Evolutionary conservation across 768 basidiomycete species (phyloP), one percentile per base, ranked within the genome.

Genomic region (Trametes punicea): DNA sequence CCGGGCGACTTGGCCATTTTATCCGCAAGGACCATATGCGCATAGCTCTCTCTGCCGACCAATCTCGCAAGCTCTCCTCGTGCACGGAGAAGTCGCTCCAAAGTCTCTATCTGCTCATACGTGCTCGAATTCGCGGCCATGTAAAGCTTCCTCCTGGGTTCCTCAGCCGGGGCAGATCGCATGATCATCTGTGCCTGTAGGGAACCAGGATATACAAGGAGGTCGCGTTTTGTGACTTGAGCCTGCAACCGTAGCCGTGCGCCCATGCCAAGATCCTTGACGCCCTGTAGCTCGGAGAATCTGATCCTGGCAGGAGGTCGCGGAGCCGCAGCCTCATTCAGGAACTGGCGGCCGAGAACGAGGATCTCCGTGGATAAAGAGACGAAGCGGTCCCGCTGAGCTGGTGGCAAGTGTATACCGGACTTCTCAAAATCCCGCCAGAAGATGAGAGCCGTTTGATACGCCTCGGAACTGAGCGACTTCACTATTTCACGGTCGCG

Each of bases 1-100:
- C 90, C 90, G 49, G 96, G 95, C 29, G 84, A 88, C 70, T 90
- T 93, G 1, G 95, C 96, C 97, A 99, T 99, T 74, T 97, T 99
- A 71, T 98, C 95, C 27, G 81, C 81, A 18, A 98, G 77, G 0
- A 85, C 82, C 81, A 97, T 89, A 57, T 91, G 84, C 0, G 87
- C 93, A 74, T 83, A 98, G 62, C 88, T 96, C 34, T 85, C 77
- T 64, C 84, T 83, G 9, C 96, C 96, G 33, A 97, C 87, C 15
- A 98, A 73, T 20, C 75, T 80, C 2, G 97, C 93, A 6, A 98
- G 76, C 64, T 94, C 83, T 4, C 85, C 91, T 26, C 97, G 81
- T 40, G 85, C 84, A 30, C 77, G 75, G 27, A 99, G 73, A 46
- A 99, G 74, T 10, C 71, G 71, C 59, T 98, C 96, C 42, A 99